Evolutionary conservation across 2,329 filamentous ascomycete species (phyloP), one percentile per base, ranked within the genome.

Genomic region (Myriosclerotinia duriaeana): DNA sequence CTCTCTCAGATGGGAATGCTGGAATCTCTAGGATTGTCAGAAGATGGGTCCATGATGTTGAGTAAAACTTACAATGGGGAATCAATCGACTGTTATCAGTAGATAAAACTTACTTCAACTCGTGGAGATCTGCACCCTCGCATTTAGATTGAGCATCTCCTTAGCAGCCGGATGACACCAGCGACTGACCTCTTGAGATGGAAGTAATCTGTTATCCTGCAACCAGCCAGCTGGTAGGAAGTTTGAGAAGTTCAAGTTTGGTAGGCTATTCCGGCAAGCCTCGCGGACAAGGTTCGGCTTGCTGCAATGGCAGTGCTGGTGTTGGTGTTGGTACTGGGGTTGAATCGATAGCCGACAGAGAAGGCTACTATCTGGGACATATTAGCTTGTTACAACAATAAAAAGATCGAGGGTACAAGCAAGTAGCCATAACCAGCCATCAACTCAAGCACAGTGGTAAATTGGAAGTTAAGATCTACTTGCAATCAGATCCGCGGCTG

Each of bases 231-330:
- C 81, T 82, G 26, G 81, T 80, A 34, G 82, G 79, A 30, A 84
- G 78, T 70, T 85, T 85, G 46, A 78, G 76, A 42, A 90, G 79
- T 20, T 81, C 6, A 91, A 76, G 14, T 77, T 78, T 1, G 84
- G 81, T 14, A 91, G 78, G 36, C 82, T 80, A 40, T 80, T 74
- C 88, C 89, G 91, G 70, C 91, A 87, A 62, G 86, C 83, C 2
- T 80, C 70, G 3, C 85, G 81, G 66, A 81, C 81, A 22, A 91
- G 77, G 20, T 83, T 80, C 3, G 80, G 76, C 38, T 11, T 8
- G 38, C 38, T 11, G 38, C 9, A 14, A 40, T 46, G 44, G 20
- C 6, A 20, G 44, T 8, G 20, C 46, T 22, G 22, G 22, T 26
- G n/a, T 30, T 54, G 30, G 5, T 6, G 42, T 2, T 59, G 11